Evolutionary conservation across 2,329 filamentous ascomycete species (phyloP).

Genomic region (Verticillium tricorpus): DNA sequence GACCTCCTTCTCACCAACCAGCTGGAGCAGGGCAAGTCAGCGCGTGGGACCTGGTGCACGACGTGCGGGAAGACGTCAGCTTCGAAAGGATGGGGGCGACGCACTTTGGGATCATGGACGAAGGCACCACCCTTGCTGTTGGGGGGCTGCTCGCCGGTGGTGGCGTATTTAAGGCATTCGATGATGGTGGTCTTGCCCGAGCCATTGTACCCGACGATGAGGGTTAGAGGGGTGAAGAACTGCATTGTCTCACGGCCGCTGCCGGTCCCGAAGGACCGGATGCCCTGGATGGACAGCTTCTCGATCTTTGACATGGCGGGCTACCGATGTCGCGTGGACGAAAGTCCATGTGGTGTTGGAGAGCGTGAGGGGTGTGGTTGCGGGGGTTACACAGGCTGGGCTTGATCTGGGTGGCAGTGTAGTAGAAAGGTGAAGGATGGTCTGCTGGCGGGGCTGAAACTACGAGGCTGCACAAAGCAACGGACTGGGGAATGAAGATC

Average conservation of each 20-base stretch:
- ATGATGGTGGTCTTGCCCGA: slow-evolving; percentile 99
- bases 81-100: slow-evolving; percentile 31
- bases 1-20: slow-evolving; percentile 82
- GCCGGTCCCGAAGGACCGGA: slow-evolving; percentile 76
- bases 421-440: too few species aligned
- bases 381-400: neutral
- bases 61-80: too few species aligned
- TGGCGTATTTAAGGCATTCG: slow-evolving; percentile 96
- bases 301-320: slow-evolving; percentile 72
- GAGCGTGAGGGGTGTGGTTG: neutral
- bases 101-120: slow-evolving; percentile 83
- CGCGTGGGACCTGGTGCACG: neutral
- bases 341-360: neutral
- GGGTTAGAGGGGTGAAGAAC: slow-evolving; percentile 85
- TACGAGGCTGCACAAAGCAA: neutral
- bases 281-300: slow-evolving; percentile 78
- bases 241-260: slow-evolving; percentile 70
- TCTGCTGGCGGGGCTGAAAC: neutral
- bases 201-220: slow-evolving; percentile 96
- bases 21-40: slow-evolving; percentile 30
- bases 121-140: slow-evolving; percentile 90
- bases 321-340: neutral
- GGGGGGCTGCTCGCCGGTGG: slow-evolving; percentile 86
- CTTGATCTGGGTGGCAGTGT: neutral
- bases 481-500: neutral